phyloP scores from a whole-genome alignment of 495 filamentous ascomycete species.

The Amniculicola lignicola region DNA sequence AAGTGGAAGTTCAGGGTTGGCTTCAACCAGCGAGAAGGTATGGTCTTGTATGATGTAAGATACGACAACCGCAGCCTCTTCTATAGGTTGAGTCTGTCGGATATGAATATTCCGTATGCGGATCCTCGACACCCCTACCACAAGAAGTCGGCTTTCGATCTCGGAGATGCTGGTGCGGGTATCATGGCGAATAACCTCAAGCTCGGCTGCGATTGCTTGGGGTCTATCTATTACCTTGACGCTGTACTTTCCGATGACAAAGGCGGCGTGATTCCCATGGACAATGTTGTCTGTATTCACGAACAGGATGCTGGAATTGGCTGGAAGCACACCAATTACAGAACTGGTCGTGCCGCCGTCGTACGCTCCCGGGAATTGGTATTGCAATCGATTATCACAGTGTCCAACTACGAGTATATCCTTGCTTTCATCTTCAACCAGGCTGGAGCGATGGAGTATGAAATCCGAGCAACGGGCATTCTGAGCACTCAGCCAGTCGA shows the following conservation, averaged over 20 bases:
- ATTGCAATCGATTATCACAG: constrained; percentile 61
- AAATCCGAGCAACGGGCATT: constrained; percentile 79
- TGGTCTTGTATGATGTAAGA: constrained; percentile 61
- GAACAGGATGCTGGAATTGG: constrained; percentile 71
- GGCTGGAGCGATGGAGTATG: constrained; percentile 73
- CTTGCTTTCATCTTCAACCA: constrained; percentile 84
- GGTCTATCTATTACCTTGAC: constrained; percentile 71
- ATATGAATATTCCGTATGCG: constrained; percentile 79
- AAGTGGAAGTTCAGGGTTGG: constrained; percentile 71
- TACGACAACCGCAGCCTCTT: constrained; percentile 67
- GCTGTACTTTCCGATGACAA: constrained; percentile 52
- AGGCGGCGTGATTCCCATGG: constrained; percentile 58
- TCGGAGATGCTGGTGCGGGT: constrained; percentile 72
- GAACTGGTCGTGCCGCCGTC: constrained; percentile 64
- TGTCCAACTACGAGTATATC: constrained; percentile 67
- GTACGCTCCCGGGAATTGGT: constrained; percentile 69
- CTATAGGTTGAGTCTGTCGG: constrained; percentile 65
- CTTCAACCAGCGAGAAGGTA: constrained; percentile 71
- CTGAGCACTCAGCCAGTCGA: constrained; percentile 80
- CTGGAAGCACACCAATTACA: constrained; percentile 83
- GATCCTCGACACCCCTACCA: constrained; percentile 71
- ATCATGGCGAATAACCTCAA: constrained; percentile 71
- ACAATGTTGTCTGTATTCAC: constrained; percentile 77
- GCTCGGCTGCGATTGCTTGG: constrained; percentile 53
- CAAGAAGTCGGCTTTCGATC: constrained; percentile 74